Base-by-base conservation (phyloP, 495 filamentous ascomycete species). In the Penicillium daleae region DNA sequence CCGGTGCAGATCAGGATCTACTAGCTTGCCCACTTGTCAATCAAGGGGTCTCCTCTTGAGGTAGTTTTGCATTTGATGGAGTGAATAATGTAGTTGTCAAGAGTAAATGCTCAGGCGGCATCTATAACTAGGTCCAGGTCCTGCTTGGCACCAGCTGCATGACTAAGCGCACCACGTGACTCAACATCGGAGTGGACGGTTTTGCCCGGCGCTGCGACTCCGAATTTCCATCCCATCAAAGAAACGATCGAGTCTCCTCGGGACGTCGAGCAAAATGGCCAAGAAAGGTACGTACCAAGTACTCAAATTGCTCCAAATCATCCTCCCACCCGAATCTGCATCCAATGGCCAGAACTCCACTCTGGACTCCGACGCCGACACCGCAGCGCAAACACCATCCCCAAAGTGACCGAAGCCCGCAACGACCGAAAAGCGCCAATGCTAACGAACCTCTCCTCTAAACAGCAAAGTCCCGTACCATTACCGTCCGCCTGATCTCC, bases 401-500 rank as follows among this genome's bases (percentile, higher is more conserved):
- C 27, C 27, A 15, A 39, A 39, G 35, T 22, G 19, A n/a, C n/a
- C n/a, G n/a, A 56, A 37, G 32, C 15, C 21, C 53, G 32, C 53
- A 56, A 48, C 24, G 10, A 27, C 44, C 3, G 17, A 48, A 42
- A 9, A n/a, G 4, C 21, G 7, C 42, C 6, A 12, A 19, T 56
- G 39, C 49, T 31, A 42, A 52, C 62, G 64, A 59, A 65, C 57
- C 56, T 35, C 26, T 57, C 59, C 22, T 53, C 35, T 32, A 17
- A 59, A 56, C 59, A 97, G 95, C 85, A 51, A 99, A 97, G 85
- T 90, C 95, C 63, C 92, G 96, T 67, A 90, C 92, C 56, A 87
- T 98, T 70, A 83, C 88, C 69, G 95, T 98, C 71, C 93, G 96
- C 72, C 90, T 99, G 57, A 83, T 99, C 76, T 97, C 92, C 57